Evolutionary conservation across 1,284 basidiomycete genomes (phyloP).

Genomic region (Boletus semigastroideus): DNA sequence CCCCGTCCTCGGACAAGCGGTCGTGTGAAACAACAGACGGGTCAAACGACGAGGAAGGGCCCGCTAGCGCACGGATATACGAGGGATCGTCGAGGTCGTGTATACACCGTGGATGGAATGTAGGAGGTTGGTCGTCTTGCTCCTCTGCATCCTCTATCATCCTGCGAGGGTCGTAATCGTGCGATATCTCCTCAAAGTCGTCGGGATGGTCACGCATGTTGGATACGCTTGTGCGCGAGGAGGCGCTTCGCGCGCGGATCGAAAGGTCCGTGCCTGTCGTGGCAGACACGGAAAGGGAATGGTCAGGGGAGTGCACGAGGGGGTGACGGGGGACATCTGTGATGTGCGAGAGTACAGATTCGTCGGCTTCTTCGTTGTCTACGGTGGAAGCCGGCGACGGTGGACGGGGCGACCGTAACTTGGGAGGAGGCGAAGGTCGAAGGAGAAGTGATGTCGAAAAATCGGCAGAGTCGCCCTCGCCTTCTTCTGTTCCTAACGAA

Average conservation of each 20-base stretch:
- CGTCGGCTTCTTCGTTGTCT: conserved; percentile 1
- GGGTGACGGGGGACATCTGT: conserved; percentile 34
- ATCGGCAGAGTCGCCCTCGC: conserved; percentile 16
- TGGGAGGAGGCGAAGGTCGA: conserved; percentile 14
- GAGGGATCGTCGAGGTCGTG: conserved; percentile 51
- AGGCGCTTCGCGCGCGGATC: conserved; percentile 30
- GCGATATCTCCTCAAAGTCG: conserved; percentile 11
- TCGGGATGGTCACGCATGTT: conserved; percentile 17
- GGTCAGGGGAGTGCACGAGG: conserved; percentile 34
- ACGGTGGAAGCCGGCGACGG: not conserved
- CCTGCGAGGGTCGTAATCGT: conserved; percentile 15
- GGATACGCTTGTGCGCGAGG: conserved; percentile 37
- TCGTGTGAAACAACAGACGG: not conserved
- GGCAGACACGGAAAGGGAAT: conserved; percentile 38
- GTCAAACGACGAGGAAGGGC: conserved; percentile 11
- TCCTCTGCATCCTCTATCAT: conserved; percentile 25
- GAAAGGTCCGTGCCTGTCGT: conserved; percentile 37
- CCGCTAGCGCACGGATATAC: conserved; percentile 28
- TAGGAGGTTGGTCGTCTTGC: conserved; percentile 15
- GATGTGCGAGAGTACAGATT: conserved; percentile 26
- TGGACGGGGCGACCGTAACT: not conserved
- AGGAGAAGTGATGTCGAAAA: conserved; percentile 28
- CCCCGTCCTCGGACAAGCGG: not conserved
- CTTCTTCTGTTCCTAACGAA: conserved; percentile 24
- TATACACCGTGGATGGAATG: conserved; percentile 41